A percentile compares a stretch with the other conserved stretches of the same genome.
Conservation (phyloP, 2,329 filamentous ascomycete genomes). For the Neofusicoccum parvum region DNA sequence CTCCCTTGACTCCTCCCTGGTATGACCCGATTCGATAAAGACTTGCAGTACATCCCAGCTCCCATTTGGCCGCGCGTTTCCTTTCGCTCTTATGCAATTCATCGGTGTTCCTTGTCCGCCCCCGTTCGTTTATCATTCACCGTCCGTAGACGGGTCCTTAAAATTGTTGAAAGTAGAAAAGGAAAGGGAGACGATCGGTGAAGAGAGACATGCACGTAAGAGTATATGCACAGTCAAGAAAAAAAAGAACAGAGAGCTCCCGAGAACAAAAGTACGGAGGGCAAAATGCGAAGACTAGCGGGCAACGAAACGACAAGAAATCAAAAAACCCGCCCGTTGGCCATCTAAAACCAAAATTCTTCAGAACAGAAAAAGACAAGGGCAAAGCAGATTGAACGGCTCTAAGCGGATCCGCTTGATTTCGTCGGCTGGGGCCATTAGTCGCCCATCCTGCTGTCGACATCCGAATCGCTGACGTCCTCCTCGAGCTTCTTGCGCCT, state of each 20-base stretch:
- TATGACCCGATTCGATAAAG: not conserved
- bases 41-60: not conserved
- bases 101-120: not conserved
- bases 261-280: not conserved
- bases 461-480: constrained; percentile 44
- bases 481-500: constrained; percentile 59
- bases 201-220: too few relatives aligned
- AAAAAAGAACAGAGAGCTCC: too few relatives aligned
- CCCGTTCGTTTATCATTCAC: not conserved
- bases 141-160: not conserved
- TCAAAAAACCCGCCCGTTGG: not conserved
- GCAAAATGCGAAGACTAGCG: not conserved
- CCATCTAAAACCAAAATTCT: constrained; percentile 3
- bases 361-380: not conserved
- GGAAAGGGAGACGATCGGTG: too few relatives aligned
- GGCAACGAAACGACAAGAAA: not conserved
- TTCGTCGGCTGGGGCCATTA: not conserved
- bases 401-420: not conserved
- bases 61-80: not conserved
- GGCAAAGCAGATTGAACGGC: too few relatives aligned
- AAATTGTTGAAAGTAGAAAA: not conserved
- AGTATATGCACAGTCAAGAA: too few relatives aligned
- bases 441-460: constrained; percentile 32
- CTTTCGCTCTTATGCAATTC: not conserved
- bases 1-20: not conserved